Percentiles rank a stretch among this genome's conserved stretches.
Evolutionary conservation across 371 early-diverging fungal species (phyloP).

Genomic region (Nematocida ausubeli): DNA sequence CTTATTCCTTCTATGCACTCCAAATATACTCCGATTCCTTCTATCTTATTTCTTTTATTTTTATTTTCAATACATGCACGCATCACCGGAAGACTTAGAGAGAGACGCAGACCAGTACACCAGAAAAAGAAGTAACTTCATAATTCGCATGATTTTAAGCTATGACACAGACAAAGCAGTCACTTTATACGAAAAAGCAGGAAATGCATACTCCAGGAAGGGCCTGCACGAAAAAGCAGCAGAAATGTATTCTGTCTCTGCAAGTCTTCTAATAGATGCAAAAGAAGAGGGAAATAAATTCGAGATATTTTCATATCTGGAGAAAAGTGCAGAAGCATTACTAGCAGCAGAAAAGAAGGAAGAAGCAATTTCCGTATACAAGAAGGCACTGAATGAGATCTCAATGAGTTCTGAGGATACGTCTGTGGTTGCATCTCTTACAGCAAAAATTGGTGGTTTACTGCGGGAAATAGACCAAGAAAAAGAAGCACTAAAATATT

Average conservation of each 20-base stretch:
- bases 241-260: conserved; percentile 37
- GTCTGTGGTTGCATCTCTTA: conserved; percentile 30
- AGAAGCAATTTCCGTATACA: conserved; percentile 6
- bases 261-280: conserved; percentile 32
- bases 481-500: conserved; percentile 34
- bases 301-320: conserved; percentile 30
- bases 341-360: conserved; percentile 37
- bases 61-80: conserved; percentile 19
- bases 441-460: conserved; percentile 20
- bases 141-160: neutral
- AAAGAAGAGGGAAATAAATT: conserved; percentile 23
- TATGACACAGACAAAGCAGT: conserved; percentile 32
- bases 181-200: conserved; percentile 36
- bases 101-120: conserved; percentile 42
- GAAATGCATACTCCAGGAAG: conserved; percentile 11
- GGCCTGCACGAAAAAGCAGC: conserved; percentile 34
- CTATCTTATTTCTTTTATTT: conserved; percentile 28
- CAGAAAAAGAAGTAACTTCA: conserved; percentile 15
- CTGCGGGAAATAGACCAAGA: conserved; percentile 30
- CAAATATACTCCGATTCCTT: neutral
- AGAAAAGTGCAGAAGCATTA: conserved; percentile 47
- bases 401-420: conserved; percentile 9
- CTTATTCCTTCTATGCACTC: too few species aligned
- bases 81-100: conserved; percentile 52
- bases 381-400: conserved; percentile 3